Percentiles rank a stretch among this genome's conserved stretches.
Evolutionary conservation across 2,329 filamentous ascomycete genomes (phyloP).

Genomic region (Ophidiomyces ophidiicola): DNA sequence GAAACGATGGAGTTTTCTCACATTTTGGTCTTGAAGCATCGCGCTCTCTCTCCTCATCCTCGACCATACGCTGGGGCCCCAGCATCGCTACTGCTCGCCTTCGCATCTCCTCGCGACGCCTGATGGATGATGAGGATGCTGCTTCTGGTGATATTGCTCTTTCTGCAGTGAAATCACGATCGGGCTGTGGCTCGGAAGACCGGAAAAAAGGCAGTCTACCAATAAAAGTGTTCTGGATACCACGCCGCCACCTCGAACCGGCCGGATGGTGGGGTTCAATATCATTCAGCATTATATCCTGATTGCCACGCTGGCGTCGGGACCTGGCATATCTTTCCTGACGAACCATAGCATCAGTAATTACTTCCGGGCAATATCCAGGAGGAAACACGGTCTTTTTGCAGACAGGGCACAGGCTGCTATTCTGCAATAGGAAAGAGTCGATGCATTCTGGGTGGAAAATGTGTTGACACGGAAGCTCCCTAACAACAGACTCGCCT

Average conservation of each 20-base stretch:
- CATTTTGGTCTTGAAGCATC: conserved; percentile 17
- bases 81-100: conserved; percentile 15
- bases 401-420: conserved; percentile 82
- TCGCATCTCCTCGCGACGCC: conserved; percentile 13
- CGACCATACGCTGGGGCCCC: conserved; percentile 11
- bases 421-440: conserved; percentile 62
- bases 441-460: conserved; percentile 91
- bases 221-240: not conserved
- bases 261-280: not conserved
- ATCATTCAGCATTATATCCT: not conserved
- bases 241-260: not conserved
- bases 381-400: conserved; percentile 67
- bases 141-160: not conserved
- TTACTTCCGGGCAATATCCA: conserved; percentile 51
- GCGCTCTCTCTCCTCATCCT: conserved; percentile 17
- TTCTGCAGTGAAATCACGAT: not conserved
- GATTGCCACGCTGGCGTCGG: not conserved
- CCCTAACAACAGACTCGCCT: conserved; percentile 59
- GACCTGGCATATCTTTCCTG: conserved; percentile 50
- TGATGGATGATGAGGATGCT: not conserved
- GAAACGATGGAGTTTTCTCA: conserved; percentile 9
- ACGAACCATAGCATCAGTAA: conserved; percentile 79
- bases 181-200: not conserved
- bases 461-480: conserved; percentile 81
- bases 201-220: not conserved